Conservation (phyloP, 495 filamentous ascomycete species). For the Opeltia flavorubescens region DNA sequence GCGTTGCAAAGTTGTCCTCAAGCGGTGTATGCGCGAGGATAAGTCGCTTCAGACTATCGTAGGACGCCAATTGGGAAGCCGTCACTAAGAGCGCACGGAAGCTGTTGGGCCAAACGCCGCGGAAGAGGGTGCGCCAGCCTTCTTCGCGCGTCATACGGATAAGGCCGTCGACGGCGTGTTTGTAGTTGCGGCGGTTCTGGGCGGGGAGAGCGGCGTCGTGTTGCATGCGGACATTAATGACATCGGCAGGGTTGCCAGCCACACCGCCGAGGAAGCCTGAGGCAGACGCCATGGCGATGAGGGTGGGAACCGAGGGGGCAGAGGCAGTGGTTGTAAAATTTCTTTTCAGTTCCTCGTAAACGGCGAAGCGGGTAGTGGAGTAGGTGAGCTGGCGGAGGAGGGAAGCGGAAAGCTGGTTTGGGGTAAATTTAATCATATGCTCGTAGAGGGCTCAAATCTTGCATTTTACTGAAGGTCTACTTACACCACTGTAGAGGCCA, state of each 20-base stretch:
- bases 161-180: constrained; percentile 75
- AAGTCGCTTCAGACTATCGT: constrained; percentile 79
- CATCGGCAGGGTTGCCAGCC: constrained; percentile 86
- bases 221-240: constrained; percentile 98
- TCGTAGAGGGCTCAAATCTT: background rate
- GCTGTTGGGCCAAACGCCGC: constrained; percentile 86
- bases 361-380: constrained; percentile 27
- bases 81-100: constrained; percentile 90
- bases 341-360: constrained; percentile 68
- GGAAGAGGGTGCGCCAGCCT: constrained; percentile 56
- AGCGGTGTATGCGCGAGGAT: constrained; percentile 52
- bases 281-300: constrained; percentile 64
- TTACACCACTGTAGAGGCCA: constrained; percentile 26
- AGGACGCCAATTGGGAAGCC: constrained; percentile 73
- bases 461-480: constrained; percentile 2
- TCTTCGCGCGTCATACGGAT: constrained; percentile 72
- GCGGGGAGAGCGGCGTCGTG: constrained; percentile 72
- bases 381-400: constrained; percentile 62
- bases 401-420: constrained; percentile 64
- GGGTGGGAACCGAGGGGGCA: constrained; percentile 43
- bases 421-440: background rate
- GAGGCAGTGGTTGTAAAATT: constrained; percentile 37
- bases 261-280: constrained; percentile 85
- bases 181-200: constrained; percentile 70
- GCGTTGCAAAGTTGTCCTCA: constrained; percentile 63